A percentile compares a stretch with the other conserved stretches of the same genome.
These are phyloP conservation scores for Tulasnella sp. DNA, from an alignment of 768 basidiomycete genomes.

Conservation along the genomic window DNA sequence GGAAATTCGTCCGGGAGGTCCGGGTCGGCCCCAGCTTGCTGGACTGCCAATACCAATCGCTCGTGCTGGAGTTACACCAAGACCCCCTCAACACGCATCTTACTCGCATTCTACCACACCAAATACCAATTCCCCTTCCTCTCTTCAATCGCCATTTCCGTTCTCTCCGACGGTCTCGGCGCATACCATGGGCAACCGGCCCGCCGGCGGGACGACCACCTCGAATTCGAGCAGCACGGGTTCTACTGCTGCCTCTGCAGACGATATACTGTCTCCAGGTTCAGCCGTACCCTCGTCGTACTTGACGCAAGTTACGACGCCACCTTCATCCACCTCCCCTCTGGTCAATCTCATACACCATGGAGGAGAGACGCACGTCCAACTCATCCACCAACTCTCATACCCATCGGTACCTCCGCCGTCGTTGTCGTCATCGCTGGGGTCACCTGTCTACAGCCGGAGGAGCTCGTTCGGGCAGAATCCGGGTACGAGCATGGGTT, in stretches of 20 bases:
- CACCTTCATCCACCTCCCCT: slow-evolving; percentile 59
- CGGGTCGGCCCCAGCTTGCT: slow-evolving; percentile 31
- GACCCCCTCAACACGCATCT: slow-evolving; percentile 41
- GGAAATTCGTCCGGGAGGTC: slow-evolving; percentile 30
- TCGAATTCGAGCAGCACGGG: slow-evolving; percentile 21
- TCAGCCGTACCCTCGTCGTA: slow-evolving; percentile 49
- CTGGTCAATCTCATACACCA: slow-evolving; percentile 30
- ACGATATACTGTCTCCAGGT: background rate
- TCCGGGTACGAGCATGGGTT: background rate
- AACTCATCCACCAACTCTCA: slow-evolving; percentile 47
- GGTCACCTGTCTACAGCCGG: slow-evolving; percentile 50
- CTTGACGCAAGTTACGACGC: slow-evolving; percentile 66
- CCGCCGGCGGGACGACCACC: background rate
- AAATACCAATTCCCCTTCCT: slow-evolving; percentile 59
- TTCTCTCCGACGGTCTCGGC: slow-evolving; percentile 57
- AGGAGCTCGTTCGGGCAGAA: slow-evolving; percentile 39
- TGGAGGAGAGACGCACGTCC: slow-evolving; percentile 32
- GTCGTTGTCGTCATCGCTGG: slow-evolving; percentile 72
- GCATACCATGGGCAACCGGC: slow-evolving; percentile 40
- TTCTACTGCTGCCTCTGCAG: background rate
- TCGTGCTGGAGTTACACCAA: slow-evolving; percentile 36
- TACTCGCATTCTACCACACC: slow-evolving; percentile 55
- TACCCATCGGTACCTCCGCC: slow-evolving; percentile 85
- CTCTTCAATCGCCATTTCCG: slow-evolving; percentile 56
- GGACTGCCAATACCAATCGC: slow-evolving; percentile 75